Percentiles rank a stretch among this genome's conserved stretches.
These are phyloP conservation scores for Pelargonium citronellum DNA, from an alignment of 441 rosid species.

Conservation along the genomic window DNA sequence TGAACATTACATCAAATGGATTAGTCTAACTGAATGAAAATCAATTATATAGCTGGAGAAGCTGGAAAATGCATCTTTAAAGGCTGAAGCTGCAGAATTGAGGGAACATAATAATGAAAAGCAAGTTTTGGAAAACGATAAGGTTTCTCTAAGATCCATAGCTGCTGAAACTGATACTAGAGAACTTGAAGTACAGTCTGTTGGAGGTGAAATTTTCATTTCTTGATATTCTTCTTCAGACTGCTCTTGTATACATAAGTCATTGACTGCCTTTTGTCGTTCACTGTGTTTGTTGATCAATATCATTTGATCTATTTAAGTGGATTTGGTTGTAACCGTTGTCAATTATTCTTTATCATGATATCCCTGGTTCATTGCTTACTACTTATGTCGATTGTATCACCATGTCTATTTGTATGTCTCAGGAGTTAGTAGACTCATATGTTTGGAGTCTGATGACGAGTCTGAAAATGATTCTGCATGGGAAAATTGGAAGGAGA, in stretches of 20 bases:
- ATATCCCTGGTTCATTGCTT: background rate
- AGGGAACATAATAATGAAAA: constrained; percentile 1
- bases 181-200: background rate
- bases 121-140: constrained; percentile 5
- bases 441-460: constrained; percentile 67
- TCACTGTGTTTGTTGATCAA: constrained; percentile 7
- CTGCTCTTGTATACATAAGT: background rate
- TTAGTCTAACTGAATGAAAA: background rate
- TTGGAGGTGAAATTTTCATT: background rate
- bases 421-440: constrained; percentile 38
- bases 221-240: constrained; percentile 6
- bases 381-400: background rate
- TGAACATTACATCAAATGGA: background rate
- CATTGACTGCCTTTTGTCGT: background rate
- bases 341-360: background rate
- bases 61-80: background rate
- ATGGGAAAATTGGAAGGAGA: constrained; percentile 31
- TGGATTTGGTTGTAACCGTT: constrained; percentile 5
- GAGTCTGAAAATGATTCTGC: constrained; percentile 35
- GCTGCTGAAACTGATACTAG: background rate
- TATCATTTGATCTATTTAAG: background rate
- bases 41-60: constrained; percentile 4
- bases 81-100: background rate
- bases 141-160: background rate
- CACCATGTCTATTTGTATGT: background rate